phyloP scores from a whole-genome alignment of 2,329 filamentous ascomycete species.

The Beauveria medogensis region DNA sequence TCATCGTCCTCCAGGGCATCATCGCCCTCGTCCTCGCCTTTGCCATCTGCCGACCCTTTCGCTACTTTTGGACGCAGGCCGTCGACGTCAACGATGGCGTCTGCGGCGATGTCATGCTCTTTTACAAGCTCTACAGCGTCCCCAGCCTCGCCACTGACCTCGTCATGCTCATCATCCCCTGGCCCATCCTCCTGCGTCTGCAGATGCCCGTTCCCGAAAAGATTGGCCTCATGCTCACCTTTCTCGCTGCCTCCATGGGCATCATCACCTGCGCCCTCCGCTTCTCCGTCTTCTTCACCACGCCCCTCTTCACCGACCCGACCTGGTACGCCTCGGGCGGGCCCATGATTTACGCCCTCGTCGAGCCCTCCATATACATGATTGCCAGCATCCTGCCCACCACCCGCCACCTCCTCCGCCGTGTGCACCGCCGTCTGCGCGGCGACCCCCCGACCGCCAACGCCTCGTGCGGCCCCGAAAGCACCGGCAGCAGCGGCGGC shows the following conservation, averaged over 20 bases:
- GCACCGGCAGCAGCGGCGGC: background rate
- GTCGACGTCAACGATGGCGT: slow-evolving; percentile 9
- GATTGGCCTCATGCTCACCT: slow-evolving; percentile 11
- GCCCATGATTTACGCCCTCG: slow-evolving; percentile 13
- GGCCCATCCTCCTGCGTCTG: slow-evolving; percentile 11
- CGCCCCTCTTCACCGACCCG: slow-evolving; percentile 11
- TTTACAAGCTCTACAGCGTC: slow-evolving; percentile 14
- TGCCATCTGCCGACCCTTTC: slow-evolving; percentile 10
- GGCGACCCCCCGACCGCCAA: background rate
- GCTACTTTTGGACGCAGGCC: slow-evolving; percentile 12
- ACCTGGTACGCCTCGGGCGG: slow-evolving; percentile 14
- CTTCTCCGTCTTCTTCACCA: slow-evolving; percentile 13
- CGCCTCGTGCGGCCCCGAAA: background rate
- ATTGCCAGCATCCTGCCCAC: slow-evolving; percentile 13
- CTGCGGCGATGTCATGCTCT: slow-evolving; percentile 13
- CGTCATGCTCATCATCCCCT: slow-evolving; percentile 12
- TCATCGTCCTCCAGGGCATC: slow-evolving; percentile 10
- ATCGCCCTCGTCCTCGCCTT: slow-evolving; percentile 11
- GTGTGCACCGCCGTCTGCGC: background rate
- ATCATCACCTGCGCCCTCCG: slow-evolving; percentile 12
- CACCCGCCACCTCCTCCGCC: slow-evolving; percentile 9
- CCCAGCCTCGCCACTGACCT: slow-evolving; percentile 12
- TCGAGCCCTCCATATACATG: slow-evolving; percentile 14
- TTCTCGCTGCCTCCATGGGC: slow-evolving; percentile 11
- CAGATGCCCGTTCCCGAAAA: slow-evolving; percentile 11